phyloP scores from a whole-genome alignment of 2,329 filamentous ascomycete species.

The Mollisiaceae sp. region DNA sequence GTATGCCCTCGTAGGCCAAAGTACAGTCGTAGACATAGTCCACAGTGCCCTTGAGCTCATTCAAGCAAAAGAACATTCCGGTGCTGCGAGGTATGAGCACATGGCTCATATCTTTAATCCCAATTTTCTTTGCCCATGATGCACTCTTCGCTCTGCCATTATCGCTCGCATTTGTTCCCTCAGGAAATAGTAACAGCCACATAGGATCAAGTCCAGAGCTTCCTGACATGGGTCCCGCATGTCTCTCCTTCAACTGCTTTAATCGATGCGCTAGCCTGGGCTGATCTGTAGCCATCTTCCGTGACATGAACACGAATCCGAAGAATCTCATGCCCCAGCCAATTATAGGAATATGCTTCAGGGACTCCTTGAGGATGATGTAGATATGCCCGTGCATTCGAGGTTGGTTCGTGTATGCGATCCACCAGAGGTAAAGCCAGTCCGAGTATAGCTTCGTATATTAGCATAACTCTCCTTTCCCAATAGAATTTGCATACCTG shows the following conservation, averaged over 20 bases:
- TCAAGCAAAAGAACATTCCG: slow-evolving; percentile 78
- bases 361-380: slow-evolving; percentile 87
- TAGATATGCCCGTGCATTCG: slow-evolving; percentile 85
- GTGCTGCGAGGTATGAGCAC: slow-evolving; percentile 80
- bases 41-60: slow-evolving; percentile 73
- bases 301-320: slow-evolving; percentile 89
- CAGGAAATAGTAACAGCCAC: slow-evolving; percentile 89
- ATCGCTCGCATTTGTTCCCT: slow-evolving; percentile 80
- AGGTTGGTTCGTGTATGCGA: slow-evolving; percentile 78
- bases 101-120: slow-evolving; percentile 74
- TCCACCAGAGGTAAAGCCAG: slow-evolving; percentile 94
- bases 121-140: slow-evolving; percentile 77
- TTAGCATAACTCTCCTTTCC: slow-evolving; percentile 28
- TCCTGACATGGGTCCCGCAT: slow-evolving; percentile 58
- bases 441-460: slow-evolving; percentile 75
- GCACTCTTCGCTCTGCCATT: slow-evolving; percentile 74
- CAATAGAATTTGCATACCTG: slow-evolving; percentile 55
- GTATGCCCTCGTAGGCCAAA: slow-evolving; percentile 91
- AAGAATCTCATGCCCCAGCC: slow-evolving; percentile 85
- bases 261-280: slow-evolving; percentile 77
- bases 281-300: slow-evolving; percentile 83
- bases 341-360: slow-evolving; percentile 80
- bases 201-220: slow-evolving; percentile 72
- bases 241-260: slow-evolving; percentile 66
- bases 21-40: slow-evolving; percentile 94